Evolutionary conservation across 2,329 filamentous ascomycete species (phyloP).

Genomic region (Exophiala alcalophila): DNA sequence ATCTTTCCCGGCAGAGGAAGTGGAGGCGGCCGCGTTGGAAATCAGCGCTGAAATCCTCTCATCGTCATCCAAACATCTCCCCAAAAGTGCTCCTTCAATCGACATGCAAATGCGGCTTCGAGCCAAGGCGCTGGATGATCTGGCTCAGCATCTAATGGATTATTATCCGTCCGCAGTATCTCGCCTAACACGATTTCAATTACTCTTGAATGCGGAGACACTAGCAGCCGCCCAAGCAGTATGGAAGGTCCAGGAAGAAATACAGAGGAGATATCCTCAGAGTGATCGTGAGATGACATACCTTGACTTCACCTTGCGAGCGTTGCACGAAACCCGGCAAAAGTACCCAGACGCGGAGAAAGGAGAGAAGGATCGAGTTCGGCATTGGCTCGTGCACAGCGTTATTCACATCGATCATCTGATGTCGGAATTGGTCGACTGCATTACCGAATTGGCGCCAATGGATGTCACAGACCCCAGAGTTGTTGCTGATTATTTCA

Average conservation of each 20-base stretch:
- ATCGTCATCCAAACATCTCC: constrained; percentile 72
- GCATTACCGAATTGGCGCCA: constrained; percentile 69
- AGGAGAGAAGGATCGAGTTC: constrained; percentile 73
- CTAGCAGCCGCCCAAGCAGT: constrained; percentile 74
- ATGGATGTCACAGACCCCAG: constrained; percentile 54
- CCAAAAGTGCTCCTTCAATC: constrained; percentile 69
- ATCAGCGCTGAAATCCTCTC: constrained; percentile 79
- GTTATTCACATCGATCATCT: constrained; percentile 69
- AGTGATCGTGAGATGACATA: constrained; percentile 65
- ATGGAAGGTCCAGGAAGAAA: constrained; percentile 76
- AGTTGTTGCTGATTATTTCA: constrained; percentile 46
- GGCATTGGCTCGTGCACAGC: constrained; percentile 83
- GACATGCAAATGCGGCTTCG: constrained; percentile 76
- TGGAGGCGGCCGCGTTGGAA: constrained; percentile 71
- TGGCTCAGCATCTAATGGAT: constrained; percentile 68
- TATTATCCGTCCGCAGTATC: constrained; percentile 64
- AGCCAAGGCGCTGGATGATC: constrained; percentile 67
- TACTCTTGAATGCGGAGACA: constrained; percentile 90
- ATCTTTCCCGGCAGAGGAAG: constrained; percentile 65
- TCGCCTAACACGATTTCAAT: constrained; percentile 67
- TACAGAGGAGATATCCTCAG: constrained; percentile 55
- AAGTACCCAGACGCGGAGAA: constrained; percentile 61
- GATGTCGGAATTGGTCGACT: constrained; percentile 74
- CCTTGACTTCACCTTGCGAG: constrained; percentile 70
- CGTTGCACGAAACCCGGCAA: constrained; percentile 73